Percentiles rank a stretch among this genome's conserved stretches.
phyloP scores from a whole-genome alignment of 495 filamentous ascomycete species.

The Trichoderma orchidacearum region DNA sequence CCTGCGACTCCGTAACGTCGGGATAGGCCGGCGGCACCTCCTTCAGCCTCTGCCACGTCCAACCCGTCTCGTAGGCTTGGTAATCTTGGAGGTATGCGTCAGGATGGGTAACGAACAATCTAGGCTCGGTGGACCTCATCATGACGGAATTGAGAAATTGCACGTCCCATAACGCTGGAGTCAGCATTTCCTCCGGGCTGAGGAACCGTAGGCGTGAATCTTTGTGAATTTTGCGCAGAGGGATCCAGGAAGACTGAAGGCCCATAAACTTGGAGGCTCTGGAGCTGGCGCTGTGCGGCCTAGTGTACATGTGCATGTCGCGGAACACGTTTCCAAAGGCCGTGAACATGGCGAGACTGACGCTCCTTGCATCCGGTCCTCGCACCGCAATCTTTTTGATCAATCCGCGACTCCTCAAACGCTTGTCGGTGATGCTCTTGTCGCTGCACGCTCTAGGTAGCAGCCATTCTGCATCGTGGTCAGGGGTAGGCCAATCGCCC shows the following conservation, averaged over 20 bases:
- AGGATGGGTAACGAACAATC: slow-evolving; percentile 52
- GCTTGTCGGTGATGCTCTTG: slow-evolving; percentile 39
- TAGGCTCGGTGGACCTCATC: slow-evolving; percentile 40
- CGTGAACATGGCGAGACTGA: slow-evolving; percentile 41
- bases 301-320: slow-evolving; percentile 9
- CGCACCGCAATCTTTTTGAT: slow-evolving; percentile 44
- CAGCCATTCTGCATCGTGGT: slow-evolving; percentile 34
- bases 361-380: slow-evolving; percentile 43
- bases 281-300: slow-evolving; percentile 2
- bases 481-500: slow-evolving; percentile 30
- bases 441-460: slow-evolving; percentile 43
- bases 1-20: slow-evolving; percentile 22
- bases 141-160: slow-evolving; percentile 51
- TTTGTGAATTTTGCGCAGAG: slow-evolving; percentile 56
- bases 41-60: slow-evolving; percentile 48
- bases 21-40: slow-evolving; percentile 41
- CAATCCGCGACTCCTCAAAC: slow-evolving; percentile 52
- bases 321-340: slow-evolving; percentile 42
- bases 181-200: slow-evolving; percentile 48
- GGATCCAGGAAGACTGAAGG: slow-evolving; percentile 44
- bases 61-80: slow-evolving; percentile 28
- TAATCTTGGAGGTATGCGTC: slow-evolving; percentile 49
- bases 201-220: slow-evolving; percentile 54
- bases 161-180: slow-evolving; percentile 50
- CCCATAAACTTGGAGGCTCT: slow-evolving; percentile 29